phyloP scores from a whole-genome alignment of 208 protist genomes.

The Phytomonas francai region DNA sequence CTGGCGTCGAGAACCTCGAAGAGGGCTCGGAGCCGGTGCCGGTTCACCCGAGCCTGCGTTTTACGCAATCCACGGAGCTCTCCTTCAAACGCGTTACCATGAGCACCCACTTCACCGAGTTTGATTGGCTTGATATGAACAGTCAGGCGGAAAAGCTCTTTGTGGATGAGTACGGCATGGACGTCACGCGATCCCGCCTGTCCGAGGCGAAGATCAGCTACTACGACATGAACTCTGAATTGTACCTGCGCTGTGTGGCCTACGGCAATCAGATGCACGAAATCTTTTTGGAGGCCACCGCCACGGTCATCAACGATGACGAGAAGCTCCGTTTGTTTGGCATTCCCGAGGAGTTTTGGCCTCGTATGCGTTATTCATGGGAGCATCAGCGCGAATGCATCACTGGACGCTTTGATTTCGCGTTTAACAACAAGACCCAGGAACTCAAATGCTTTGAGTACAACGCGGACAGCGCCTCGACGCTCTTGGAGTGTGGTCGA shows the following conservation, averaged over 20 bases:
- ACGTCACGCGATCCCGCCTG: constrained; percentile 49
- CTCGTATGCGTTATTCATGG: constrained; percentile 74
- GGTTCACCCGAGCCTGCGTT: constrained; percentile 59
- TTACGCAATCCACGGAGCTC: constrained; percentile 30
- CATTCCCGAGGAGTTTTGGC: constrained; percentile 81
- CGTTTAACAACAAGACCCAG: constrained; percentile 63
- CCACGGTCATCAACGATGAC: constrained; percentile 65
- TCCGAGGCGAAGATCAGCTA: constrained; percentile 62
- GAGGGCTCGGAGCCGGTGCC: constrained; percentile 14
- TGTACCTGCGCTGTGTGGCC: constrained; percentile 49
- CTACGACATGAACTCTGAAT: constrained; percentile 75
- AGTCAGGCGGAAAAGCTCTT: constrained; percentile 75
- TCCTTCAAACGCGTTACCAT: constrained; percentile 55
- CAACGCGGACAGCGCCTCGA: constrained; percentile 88
- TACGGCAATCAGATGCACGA: constrained; percentile 66
- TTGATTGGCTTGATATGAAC: constrained; percentile 70
- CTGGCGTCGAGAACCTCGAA: constrained; percentile 36
- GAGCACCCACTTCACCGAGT: constrained; percentile 10
- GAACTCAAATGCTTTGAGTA: constrained; percentile 89
- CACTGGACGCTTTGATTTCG: constrained; percentile 87
- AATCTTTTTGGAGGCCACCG: constrained; percentile 86
- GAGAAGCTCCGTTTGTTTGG: constrained; percentile 56
- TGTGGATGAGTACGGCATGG: constrained; percentile 69
- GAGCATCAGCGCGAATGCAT: constrained; percentile 65
- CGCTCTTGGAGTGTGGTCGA: constrained; percentile 77